Conservation (phyloP, 2,329 filamentous ascomycete species). For the Claviceps humidiphila region DNA sequence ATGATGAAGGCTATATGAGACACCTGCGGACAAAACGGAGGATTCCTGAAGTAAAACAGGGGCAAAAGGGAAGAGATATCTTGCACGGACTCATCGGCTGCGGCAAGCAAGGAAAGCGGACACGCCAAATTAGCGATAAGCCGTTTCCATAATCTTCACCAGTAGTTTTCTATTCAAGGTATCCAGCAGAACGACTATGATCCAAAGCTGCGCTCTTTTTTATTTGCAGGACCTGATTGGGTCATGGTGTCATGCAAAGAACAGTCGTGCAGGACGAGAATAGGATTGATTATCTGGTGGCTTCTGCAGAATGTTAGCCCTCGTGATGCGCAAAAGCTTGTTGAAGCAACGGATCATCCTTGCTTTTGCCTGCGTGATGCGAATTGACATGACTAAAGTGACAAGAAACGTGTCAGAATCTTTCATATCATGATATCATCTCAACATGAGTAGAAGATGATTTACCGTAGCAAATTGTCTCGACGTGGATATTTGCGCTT, state of each 20-base stretch:
- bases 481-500: constrained; percentile 92
- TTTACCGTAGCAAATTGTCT: constrained; percentile 86
- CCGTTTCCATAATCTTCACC: too few relatives aligned
- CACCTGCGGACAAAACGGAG: not conserved
- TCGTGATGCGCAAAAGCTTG: constrained; percentile 62
- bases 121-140: too few relatives aligned
- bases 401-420: constrained; percentile 3
- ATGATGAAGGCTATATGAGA: not conserved
- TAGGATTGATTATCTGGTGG: not conserved
- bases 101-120: not conserved
- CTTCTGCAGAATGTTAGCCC: not conserved
- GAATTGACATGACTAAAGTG: constrained; percentile 69
- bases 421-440: not conserved
- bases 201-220: too few relatives aligned
- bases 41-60: not conserved
- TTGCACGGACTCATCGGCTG: not conserved
- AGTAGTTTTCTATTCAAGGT: too few relatives aligned
- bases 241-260: too few relatives aligned
- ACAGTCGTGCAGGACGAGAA: too few relatives aligned
- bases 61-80: not conserved
- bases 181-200: too few relatives aligned
- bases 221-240: too few relatives aligned
- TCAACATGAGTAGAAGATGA: constrained; percentile 2
- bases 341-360: constrained; percentile 68
- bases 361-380: constrained; percentile 80